phyloP scores from a whole-genome alignment of 2,329 filamentous ascomycete genomes.

The Sclerotiophoma versabilis region DNA sequence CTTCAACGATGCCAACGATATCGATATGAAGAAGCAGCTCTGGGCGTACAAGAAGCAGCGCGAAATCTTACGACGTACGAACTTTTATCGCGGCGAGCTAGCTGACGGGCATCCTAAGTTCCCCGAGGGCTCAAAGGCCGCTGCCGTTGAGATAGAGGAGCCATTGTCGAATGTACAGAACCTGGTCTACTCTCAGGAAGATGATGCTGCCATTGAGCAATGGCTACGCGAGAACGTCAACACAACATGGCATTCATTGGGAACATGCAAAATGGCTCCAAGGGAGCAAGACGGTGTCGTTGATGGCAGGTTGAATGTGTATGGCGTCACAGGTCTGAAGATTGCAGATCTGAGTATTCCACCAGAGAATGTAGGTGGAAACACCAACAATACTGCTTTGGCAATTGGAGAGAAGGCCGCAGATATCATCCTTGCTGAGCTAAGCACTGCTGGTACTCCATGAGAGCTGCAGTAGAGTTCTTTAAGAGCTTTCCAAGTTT shows the following conservation, averaged over 20 bases:
- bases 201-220: constrained; percentile 50
- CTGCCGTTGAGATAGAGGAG: constrained; percentile 18
- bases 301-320: constrained; percentile 36
- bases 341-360: constrained; percentile 54
- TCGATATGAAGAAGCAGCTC: constrained; percentile 66
- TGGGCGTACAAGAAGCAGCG: constrained; percentile 73
- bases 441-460: constrained; percentile 11
- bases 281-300: constrained; percentile 42
- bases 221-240: constrained; percentile 48
- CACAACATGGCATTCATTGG: constrained; percentile 44
- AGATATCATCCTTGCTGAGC: constrained; percentile 34
- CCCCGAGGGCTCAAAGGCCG: constrained; percentile 26
- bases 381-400: constrained; percentile 57
- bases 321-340: constrained; percentile 45
- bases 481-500: background rate
- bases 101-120: constrained; percentile 47
- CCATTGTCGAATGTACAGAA: constrained; percentile 23
- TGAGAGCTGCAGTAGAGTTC: background rate
- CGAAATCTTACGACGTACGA: constrained; percentile 65
- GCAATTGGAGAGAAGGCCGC: constrained; percentile 46
- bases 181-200: constrained; percentile 35
- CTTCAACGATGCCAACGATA: constrained; percentile 61
- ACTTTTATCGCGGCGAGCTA: constrained; percentile 57
- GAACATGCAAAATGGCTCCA: constrained; percentile 45
- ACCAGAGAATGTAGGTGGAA: constrained; percentile 55